These are phyloP conservation scores for Vanrija sp. DNA, from an alignment of 1,284 basidiomycete genomes.

Conservation along the genomic window DNA sequence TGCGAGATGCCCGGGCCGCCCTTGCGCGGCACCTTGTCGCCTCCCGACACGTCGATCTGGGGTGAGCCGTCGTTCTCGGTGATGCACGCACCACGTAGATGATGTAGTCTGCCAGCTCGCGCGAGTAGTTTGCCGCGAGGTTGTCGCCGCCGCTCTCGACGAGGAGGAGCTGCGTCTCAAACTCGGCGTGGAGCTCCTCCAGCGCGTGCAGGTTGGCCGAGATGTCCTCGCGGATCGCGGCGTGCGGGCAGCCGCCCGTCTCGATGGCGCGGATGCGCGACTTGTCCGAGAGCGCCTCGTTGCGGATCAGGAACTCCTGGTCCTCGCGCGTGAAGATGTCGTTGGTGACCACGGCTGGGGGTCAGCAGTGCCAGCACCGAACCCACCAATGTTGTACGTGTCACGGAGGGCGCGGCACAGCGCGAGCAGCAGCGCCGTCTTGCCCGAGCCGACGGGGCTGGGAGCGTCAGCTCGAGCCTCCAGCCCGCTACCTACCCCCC, in stretches of 20 bases:
- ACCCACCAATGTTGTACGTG: slow-evolving; percentile 80
- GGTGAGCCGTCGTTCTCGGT: not conserved
- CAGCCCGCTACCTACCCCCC: slow-evolving; percentile 65
- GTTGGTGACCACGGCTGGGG: slow-evolving; percentile 82
- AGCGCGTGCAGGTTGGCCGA: slow-evolving; percentile 93
- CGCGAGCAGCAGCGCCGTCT: slow-evolving; percentile 89
- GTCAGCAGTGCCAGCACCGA: not conserved
- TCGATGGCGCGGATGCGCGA: slow-evolving; percentile 91
- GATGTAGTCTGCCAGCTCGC: slow-evolving; percentile 95
- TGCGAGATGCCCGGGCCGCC: slow-evolving; percentile 91
- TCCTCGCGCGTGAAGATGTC: slow-evolving; percentile 98
- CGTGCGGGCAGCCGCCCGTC: slow-evolving; percentile 93
- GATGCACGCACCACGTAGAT: slow-evolving; percentile 74
- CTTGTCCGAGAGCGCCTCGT: slow-evolving; percentile 76
- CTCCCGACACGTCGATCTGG: slow-evolving; percentile 67
- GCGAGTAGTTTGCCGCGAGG: slow-evolving; percentile 90
- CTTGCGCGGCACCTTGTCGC: slow-evolving; percentile 97
- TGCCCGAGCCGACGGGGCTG: slow-evolving; percentile 94
- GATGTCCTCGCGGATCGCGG: slow-evolving; percentile 95
- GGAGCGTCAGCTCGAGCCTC: not conserved
- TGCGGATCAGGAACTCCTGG: slow-evolving; percentile 92
- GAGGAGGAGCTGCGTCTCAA: slow-evolving; percentile 74
- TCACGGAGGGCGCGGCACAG: slow-evolving; percentile 81
- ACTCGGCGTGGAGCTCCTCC: slow-evolving; percentile 91
- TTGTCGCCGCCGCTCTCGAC: slow-evolving; percentile 97